Evolutionary conservation across 2,329 filamentous ascomycete genomes (phyloP).

Genomic region (Fusarium penzigii): DNA sequence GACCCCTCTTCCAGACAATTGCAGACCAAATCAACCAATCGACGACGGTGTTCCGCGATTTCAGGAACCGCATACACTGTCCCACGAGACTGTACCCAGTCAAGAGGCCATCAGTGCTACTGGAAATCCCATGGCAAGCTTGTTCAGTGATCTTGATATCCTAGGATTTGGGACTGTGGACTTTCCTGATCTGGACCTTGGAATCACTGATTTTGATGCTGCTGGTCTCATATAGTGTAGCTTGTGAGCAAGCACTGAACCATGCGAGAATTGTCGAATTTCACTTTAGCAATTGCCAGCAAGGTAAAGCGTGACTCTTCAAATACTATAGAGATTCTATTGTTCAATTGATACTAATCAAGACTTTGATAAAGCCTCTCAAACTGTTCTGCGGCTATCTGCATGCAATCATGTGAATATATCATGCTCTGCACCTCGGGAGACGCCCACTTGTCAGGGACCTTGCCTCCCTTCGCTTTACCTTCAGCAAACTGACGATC

Average conservation of each 20-base stretch:
- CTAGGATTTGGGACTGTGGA: constrained; percentile 8
- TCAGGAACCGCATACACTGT: not conserved
- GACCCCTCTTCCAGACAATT: not conserved
- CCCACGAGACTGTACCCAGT: not conserved
- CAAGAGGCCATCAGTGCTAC: too few species aligned
- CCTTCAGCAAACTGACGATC: constrained; percentile 56
- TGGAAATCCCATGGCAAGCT: constrained; percentile 8
- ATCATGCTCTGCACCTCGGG: constrained; percentile 67
- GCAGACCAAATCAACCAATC: not conserved
- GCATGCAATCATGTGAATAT: constrained; percentile 62
- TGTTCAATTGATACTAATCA: too few species aligned
- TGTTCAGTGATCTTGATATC: constrained; percentile 11
- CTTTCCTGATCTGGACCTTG: constrained; percentile 12
- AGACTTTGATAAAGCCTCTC: constrained; percentile 41
- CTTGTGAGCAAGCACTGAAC: too few species aligned
- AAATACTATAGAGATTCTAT: too few species aligned
- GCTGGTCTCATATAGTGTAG: constrained; percentile 15
- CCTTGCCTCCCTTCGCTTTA: constrained; percentile 47
- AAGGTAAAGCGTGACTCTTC: too few species aligned
- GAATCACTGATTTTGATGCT: constrained; percentile 19
- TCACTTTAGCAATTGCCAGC: too few species aligned
- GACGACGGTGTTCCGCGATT: too few species aligned
- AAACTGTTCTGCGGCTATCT: constrained; percentile 54
- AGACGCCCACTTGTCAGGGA: constrained; percentile 70
- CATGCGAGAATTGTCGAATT: too few species aligned